Base-by-base conservation (phyloP, 176 grass and related monocot species). In the Aegilops bicornis region DNA sequence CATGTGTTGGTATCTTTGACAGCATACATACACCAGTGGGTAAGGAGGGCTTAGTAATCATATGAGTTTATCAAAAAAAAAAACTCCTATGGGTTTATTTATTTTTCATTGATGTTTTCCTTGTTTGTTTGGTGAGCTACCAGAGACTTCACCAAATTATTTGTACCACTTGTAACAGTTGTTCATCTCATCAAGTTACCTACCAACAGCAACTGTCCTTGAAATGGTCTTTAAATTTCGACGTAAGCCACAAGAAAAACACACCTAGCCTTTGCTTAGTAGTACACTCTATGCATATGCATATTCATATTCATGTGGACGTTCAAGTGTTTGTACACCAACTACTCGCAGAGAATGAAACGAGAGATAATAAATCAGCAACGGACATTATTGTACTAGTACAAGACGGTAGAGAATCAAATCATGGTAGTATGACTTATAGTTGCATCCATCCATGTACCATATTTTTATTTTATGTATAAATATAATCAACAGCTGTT, bases 401-500 rank as follows among this genome's bases (percentile, higher is more conserved):
- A 43, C 69, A 81, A 52, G 64, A 47, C 67, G 35, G 36, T 19
- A 61, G 25, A 79, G 42, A 68, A 87, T 68, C 74, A 68, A 79
- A 87, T 87, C 73, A 64, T 72, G 62, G 83, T 78, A 50, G 1
- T 36, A 36, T 47, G 12, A 47, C 10, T 13, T 32, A 86, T 78
- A 52, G 82, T 73, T 86, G 84, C 24, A 33, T 59, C 64, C 12
- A 67, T 80, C 64, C 12, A 67, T 80, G 74, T 79, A 24, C 75
- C 15, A 16, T 5, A 2, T 54, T 54, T 19, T 54, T 54, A 19
- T 19, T 54, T 7, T 54, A 11, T 58, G 1, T 82, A 17, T 52
- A 17, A 24, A 40, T 40, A 42, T 35, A 9, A 87, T 56, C 65
- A 52, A 37, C 72, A 54, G 6, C 16, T 48, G 47, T 69, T 77